A percentile compares a stretch with the other conserved stretches of the same genome.
phyloP scores from a whole-genome alignment of 805 yeast species.

The Tetrapisispora fleetii region DNA sequence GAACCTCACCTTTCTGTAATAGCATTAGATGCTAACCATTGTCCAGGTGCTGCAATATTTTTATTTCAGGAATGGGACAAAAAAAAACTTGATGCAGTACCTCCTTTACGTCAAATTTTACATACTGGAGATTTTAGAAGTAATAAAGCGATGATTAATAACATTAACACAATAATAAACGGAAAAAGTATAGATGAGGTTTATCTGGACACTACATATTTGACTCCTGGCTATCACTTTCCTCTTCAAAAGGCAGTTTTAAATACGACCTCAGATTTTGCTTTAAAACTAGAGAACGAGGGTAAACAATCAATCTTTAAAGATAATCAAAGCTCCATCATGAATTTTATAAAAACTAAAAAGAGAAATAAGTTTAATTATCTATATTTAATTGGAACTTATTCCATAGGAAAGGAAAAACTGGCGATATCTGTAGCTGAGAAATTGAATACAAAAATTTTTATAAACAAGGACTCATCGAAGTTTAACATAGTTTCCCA shows the following conservation, averaged over 20 bases:
- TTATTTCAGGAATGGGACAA: constrained; percentile 41
- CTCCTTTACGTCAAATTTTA: constrained; percentile 27
- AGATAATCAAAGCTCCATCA: constrained; percentile 26
- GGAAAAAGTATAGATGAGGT: constrained; percentile 41
- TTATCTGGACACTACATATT: constrained; percentile 85
- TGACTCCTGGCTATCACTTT: constrained; percentile 63
- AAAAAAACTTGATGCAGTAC: neutral
- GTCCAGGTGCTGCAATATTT: constrained; percentile 89
- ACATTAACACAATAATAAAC: constrained; percentile 6
- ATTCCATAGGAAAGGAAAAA: constrained; percentile 87
- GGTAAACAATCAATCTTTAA: constrained; percentile 16
- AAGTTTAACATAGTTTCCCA: constrained; percentile 38
- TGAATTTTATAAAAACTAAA: constrained; percentile 6
- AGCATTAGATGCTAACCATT: constrained; percentile 81
- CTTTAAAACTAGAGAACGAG: constrained; percentile 31
- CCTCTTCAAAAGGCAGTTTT: constrained; percentile 71
- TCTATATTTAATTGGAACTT: constrained; percentile 60
- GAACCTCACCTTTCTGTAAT: constrained; percentile 44
- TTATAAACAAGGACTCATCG: constrained; percentile 27
- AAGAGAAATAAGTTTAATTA: constrained; percentile 1
- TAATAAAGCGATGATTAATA: constrained; percentile 37
- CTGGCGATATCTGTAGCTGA: constrained; percentile 61
- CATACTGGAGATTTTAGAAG: constrained; percentile 96
- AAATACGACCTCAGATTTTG: constrained; percentile 45
- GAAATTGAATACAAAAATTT: constrained; percentile 43